A percentile compares a stretch with the other conserved stretches of the same genome.
Conservation (phyloP, 2,329 filamentous ascomycete species). For the Talaromyces sp. region DNA sequence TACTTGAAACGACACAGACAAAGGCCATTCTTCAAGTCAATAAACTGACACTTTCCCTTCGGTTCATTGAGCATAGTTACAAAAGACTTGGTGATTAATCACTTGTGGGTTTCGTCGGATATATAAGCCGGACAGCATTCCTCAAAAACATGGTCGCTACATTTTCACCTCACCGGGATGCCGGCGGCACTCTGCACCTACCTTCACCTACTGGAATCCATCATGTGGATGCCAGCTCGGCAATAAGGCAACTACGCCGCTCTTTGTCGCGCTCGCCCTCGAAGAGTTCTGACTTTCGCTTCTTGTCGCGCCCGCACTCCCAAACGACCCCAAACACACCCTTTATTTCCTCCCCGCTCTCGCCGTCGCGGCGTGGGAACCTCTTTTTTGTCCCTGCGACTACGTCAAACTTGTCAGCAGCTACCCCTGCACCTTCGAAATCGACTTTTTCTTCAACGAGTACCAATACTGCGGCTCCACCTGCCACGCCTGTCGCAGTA, state of each 20-base stretch:
- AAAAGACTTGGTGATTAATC: neutral
- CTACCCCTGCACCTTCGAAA: constrained; percentile 7
- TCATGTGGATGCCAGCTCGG: constrained; percentile 75
- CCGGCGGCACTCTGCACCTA: constrained; percentile 75
- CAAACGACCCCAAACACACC: constrained; percentile 43
- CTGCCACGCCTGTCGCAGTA: constrained; percentile 48
- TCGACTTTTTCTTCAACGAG: neutral
- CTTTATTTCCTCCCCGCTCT: constrained; percentile 18
- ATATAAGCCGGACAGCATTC: constrained; percentile 12
- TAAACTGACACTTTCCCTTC: neutral
- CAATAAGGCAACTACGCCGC: constrained; percentile 76
- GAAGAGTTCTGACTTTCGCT: constrained; percentile 66
- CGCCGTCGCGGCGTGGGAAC: constrained; percentile 37
- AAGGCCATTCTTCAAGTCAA: constrained; percentile 1
- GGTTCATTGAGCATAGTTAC: neutral
- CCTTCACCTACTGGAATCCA: constrained; percentile 80
- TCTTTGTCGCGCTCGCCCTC: constrained; percentile 93
- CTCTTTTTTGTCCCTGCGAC: constrained; percentile 48
- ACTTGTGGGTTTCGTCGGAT: neutral
- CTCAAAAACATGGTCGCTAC: constrained; percentile 43
- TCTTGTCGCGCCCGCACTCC: constrained; percentile 53
- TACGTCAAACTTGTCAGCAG: constrained; percentile 27
- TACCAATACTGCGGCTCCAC: neutral
- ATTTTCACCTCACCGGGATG: constrained; percentile 49
- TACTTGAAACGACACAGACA: neutral